Base-by-base conservation (phyloP, 441 rosid genomes). In the Populus hybrid region DNA sequence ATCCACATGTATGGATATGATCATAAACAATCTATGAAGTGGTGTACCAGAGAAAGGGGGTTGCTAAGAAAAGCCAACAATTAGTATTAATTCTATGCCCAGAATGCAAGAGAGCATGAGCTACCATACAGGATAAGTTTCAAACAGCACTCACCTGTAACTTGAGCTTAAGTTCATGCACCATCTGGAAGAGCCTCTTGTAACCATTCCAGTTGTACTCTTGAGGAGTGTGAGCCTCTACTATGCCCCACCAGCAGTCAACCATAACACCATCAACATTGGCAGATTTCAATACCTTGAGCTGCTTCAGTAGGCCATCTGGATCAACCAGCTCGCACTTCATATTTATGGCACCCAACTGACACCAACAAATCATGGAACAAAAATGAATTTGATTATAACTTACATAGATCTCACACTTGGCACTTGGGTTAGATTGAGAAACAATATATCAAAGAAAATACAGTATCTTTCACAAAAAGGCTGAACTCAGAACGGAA, bases 171-270 rank as follows among this genome's bases (percentile, higher is more conserved):
- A 88, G 91, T 82, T 94, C 95, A 71, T 83, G 86, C 78, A 91
- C 89, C 86, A 94, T 91, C 86, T 91, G 98, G 82, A 91, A 91
- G 75, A 93, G 96, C 82, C 89, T 88, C 82, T 80, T 86, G 87
- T 96, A 96, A 74, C 98, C 99, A 81, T 81, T 94, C 99, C 99
- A 94, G 80, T 90, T 92, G 87, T 94, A 96, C 75, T 92, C 98
- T 77, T 78, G 95, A 1, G 99, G 99, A 72, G 90, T 84, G 84
- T 91, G 94, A 72, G 93, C 94, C 88, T 94, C 98, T 35, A 92
- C 99, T 83, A 96, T 92, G 79, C 99, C 98, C 99, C 99, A 96
- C 99, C 99, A 96, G 86, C 99, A 96, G 84, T 96, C 94, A 77
- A 91, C 94, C 88, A 86, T 89, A 71, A 94, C 88, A 53, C 98